Evolutionary conservation across 495 filamentous ascomycete species (phyloP), one percentile per base, ranked within the genome.

Genomic region (Penicillium bovifimosum): DNA sequence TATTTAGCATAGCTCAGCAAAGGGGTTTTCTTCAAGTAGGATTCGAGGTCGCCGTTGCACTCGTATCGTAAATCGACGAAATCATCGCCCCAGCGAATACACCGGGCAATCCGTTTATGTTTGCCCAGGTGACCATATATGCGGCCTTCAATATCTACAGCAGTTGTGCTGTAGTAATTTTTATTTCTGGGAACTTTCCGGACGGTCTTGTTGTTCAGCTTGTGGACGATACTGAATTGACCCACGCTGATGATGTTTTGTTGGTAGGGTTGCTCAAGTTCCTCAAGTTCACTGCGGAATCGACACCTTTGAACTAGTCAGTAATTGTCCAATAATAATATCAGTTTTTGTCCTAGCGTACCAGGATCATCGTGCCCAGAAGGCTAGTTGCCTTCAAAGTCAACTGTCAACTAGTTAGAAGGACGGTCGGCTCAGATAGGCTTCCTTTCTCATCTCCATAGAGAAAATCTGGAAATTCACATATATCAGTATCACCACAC

Each of bases 31-130:
- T 51, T 51, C 14, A 51, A 41, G 28, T 27, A 51, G 9, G n/a
- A 41, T 32, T 51, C 47, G n/a, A 51, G 47, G 29, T 51, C 47
- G 28, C 47, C 47, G 10, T 51, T 51, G 17, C 36, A 17, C 17
- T 51, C 47, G 41, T 41, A 51, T 41, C 29, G 35, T 24, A 51
- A 29, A 35, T 51, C 47, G 18, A 51, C 47, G 38, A 41, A 42
- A 18, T 41, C 39, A 41, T 51, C 47, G 29, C 34, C 35, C 20
- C 34, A 51, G 35, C 20, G 16, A 18, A 51, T 51, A 29, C 47
- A 51, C 4, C 17, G 47, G 6, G 47, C 47, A 33, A 51, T 41
- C 13, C 47, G 47, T 51, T 51, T 51, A 41, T 51, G 5, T 41
- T 29, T 51, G 13, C 47, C 47, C n/a, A 51, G 47, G 17, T 51